Conservation (phyloP, 768 basidiomycete genomes). For the Rubroboletus satanas region DNA sequence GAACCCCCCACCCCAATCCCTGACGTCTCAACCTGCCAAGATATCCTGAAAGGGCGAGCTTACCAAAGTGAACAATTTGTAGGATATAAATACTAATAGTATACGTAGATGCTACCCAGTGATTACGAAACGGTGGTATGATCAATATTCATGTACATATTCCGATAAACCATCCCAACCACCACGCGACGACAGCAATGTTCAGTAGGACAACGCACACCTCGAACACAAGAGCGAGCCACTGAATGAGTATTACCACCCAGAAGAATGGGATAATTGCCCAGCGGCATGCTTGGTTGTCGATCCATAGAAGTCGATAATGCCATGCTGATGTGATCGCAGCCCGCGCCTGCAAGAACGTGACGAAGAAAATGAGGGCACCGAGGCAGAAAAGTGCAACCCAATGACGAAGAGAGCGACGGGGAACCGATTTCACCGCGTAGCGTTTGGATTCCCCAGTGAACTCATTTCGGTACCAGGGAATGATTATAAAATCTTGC, state of each 20-base stretch:
- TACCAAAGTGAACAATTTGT: not conserved
- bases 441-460: slow-evolving; percentile 73
- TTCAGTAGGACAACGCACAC: slow-evolving; percentile 53
- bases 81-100: slow-evolving; percentile 14
- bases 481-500: slow-evolving; percentile 77
- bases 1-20: not conserved
- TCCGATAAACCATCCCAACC: slow-evolving; percentile 68
- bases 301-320: slow-evolving; percentile 55
- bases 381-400: slow-evolving; percentile 53
- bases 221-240: slow-evolving; percentile 63
- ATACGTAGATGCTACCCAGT: slow-evolving; percentile 2
- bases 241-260: slow-evolving; percentile 61
- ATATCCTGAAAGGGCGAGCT: not conserved
- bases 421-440: slow-evolving; percentile 52
- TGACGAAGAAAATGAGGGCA: slow-evolving; percentile 43
- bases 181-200: slow-evolving; percentile 62
- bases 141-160: slow-evolving; percentile 36
- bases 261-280: slow-evolving; percentile 59
- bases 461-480: slow-evolving; percentile 80
- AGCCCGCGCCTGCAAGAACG: slow-evolving; percentile 53
- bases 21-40: not conserved
- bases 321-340: slow-evolving; percentile 53
- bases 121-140: not conserved
- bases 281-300: slow-evolving; percentile 61
- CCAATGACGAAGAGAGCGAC: slow-evolving; percentile 68